Base-by-base conservation (phyloP, 1,284 basidiomycete genomes). In the Cutaneotrichosporon spelunceum region DNA sequence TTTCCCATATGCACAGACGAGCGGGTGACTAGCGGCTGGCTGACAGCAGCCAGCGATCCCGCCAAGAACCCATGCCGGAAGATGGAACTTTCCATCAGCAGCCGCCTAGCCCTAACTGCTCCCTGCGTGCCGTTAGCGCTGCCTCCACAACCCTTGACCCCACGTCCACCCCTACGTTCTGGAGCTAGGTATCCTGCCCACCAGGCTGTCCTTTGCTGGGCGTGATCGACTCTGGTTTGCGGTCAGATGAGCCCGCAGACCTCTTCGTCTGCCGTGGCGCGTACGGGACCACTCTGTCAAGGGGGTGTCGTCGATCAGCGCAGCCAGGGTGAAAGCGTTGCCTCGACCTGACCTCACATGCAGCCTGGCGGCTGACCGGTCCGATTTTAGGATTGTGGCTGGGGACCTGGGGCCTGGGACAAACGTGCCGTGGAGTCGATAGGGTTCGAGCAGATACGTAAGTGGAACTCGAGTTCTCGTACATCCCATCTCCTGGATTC, bases 141-240 rank as follows among this genome's bases (percentile, higher is more conserved):
- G 26, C 16, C 48, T 19, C 48, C 26, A 50, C 14, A n/a, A 30
- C 48, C 48, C 48, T 50, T 50, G 24, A 50, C 48, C 48, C 48
- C 48, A 50, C 48, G 27, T 50, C 26, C 26, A 50, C 8, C 48
- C 48, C 48, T 50, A 19, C 16, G 13, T 13, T 26, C 39, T 42
- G 26, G 48, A 50, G 13, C 23, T 23, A 45, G 23, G 45, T 47
- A 26, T 47, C 23, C 45, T 26, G 48, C 16, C 48, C n/a, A 27
- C n/a, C 48, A 10, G 24, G 23, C 45, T 24, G 48, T n/a, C 48
- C 27, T 9, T 50, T 19, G 30, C 29, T 30, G 26, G 23, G 27
- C n/a, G 48, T 50, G 48, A 50, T 50, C 48, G 48, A 50, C 48
- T 16, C 27, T 27, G 24, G 16, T 7, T 13, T 26, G 26, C 48